A percentile compares a stretch with the other conserved stretches of the same genome.
Conservation (phyloP, 805 yeast genomes). For the Wickerhamomyces chambardii region DNA sequence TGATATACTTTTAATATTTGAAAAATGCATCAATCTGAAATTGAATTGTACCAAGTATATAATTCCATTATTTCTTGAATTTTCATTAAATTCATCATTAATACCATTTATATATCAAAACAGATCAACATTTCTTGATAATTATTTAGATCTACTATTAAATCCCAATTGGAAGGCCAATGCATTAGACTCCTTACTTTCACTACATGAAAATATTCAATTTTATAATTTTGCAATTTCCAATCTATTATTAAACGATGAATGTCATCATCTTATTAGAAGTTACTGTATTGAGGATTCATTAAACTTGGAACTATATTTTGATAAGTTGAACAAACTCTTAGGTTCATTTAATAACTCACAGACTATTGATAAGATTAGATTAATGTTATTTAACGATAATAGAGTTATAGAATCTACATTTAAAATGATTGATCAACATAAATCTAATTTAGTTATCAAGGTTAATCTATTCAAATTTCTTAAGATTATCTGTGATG, state of each 20-base stretch:
- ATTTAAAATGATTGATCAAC: conserved; percentile 4
- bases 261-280: conserved; percentile 23
- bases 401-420: conserved; percentile 5
- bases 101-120: conserved; percentile 21
- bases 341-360: conserved; percentile 8
- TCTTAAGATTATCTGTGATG: conserved; percentile 7
- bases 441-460: conserved; percentile 7
- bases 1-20: conserved; percentile 31
- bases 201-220: conserved; percentile 27
- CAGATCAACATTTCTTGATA: conserved; percentile 18
- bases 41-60: conserved; percentile 37
- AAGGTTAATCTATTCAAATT: conserved; percentile 14
- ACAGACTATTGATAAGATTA: conserved; percentile 10
- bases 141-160: conserved; percentile 26
- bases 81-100: conserved; percentile 28
- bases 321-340: conserved; percentile 30
- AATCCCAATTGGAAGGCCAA: conserved; percentile 47
- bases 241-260: conserved; percentile 16
- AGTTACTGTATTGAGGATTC: conserved; percentile 31
- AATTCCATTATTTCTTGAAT: conserved; percentile 38
- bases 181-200: conserved; percentile 33
- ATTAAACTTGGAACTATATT: conserved; percentile 32
- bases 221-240: conserved; percentile 15
- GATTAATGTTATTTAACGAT: conserved; percentile 10
- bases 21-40: conserved; percentile 25